Evolutionary conservation across 345 rosid genomes (phyloP), one percentile per base, ranked within the genome.

Genomic region (Ricinus communis): DNA sequence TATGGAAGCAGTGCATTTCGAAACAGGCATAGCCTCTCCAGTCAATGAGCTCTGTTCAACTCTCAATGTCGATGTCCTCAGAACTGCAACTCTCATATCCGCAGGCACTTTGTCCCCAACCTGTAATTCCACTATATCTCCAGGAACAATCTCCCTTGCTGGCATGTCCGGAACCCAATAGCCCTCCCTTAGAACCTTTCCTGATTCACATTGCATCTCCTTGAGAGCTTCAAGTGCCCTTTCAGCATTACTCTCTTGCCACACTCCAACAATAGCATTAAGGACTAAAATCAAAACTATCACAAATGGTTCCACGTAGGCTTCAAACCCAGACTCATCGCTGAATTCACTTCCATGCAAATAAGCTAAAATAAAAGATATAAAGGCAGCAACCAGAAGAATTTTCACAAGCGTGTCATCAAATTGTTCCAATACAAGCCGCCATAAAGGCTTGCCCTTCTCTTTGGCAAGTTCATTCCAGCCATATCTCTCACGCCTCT

Each of bases 181-280:
- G 68, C 96, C 96, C 61, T 91, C 93, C 77, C 97, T 86, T 45
- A 88, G 66, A 60, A 87, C 98, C 79, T 84, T 90, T 31, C 82
- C 93, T 0, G 88, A 88, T 78, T 93, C 97, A 62, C 86, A 87
- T 74, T 93, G 98, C 91, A 93, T 86, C 84, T 88, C 90, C 83
- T 93, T 91, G 52, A 93, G 89, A 27, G 98, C 96, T 59, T 93
- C 96, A 24, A 93, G 94, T 9, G 98, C 98, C 80, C 81, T 91
- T 77, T 91, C 98, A 1, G 97, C 98, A 71, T 87, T 91, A 43
- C 79, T 88, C 85, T 93, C 98, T 87, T 93, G 98, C 97, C 97
- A 93, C 27, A 91, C 94, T 54, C 98, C 98, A 55, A 93, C 96
- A 69, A 88, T 75, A 64, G 97, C 97, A 71, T 91, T 93, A 13